Percentiles rank a stretch among this genome's conserved stretches.
Conservation (phyloP, 2,329 filamentous ascomycete species). For the Neurospora sp. region DNA sequence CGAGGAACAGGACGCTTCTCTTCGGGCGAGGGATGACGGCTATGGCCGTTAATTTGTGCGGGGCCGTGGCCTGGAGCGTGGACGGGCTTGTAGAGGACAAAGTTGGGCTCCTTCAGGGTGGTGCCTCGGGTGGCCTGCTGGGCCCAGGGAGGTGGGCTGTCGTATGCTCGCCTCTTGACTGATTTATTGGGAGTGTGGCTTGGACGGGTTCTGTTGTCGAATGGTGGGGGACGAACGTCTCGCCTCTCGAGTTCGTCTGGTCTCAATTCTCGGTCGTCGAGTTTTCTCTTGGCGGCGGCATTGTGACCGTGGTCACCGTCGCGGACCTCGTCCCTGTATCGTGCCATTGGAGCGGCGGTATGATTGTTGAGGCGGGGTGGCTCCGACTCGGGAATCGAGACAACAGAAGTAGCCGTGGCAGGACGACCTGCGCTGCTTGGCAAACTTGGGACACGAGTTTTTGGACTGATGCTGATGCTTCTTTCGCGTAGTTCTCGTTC, state of each 20-base stretch:
- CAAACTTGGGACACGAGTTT: slow-evolving; percentile 52
- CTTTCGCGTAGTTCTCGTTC: slow-evolving; percentile 49
- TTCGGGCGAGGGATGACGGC: slow-evolving; percentile 39
- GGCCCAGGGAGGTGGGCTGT: slow-evolving; percentile 38
- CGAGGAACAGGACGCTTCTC: slow-evolving; percentile 24
- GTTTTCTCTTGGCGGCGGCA: slow-evolving; percentile 36
- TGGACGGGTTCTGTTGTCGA: slow-evolving; percentile 34
- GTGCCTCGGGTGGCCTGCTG: slow-evolving; percentile 28
- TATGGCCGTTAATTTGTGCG: slow-evolving; percentile 30
- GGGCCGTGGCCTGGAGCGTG: slow-evolving; percentile 10
- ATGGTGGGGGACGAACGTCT: slow-evolving; percentile 38
- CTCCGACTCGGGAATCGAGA: slow-evolving; percentile 17
- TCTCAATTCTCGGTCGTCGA: slow-evolving; percentile 37
- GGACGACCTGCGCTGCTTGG: slow-evolving; percentile 32
- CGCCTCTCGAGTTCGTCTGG: slow-evolving; percentile 42
- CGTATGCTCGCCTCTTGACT: slow-evolving; percentile 27
- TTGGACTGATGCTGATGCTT: slow-evolving; percentile 69
- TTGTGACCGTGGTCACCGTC: slow-evolving; percentile 25
- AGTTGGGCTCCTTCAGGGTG: slow-evolving; percentile 33
- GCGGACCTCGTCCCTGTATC: slow-evolving; percentile 18
- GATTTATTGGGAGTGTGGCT: slow-evolving; percentile 11
- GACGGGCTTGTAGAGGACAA: slow-evolving; percentile 31
- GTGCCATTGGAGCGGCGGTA: slow-evolving; percentile 9
- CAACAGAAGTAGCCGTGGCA: slow-evolving; percentile 3
- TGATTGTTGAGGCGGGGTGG: slow-evolving; percentile 12